phyloP scores from a whole-genome alignment of 352 stramenopile species.

The Nothophytophthora sp. region DNA sequence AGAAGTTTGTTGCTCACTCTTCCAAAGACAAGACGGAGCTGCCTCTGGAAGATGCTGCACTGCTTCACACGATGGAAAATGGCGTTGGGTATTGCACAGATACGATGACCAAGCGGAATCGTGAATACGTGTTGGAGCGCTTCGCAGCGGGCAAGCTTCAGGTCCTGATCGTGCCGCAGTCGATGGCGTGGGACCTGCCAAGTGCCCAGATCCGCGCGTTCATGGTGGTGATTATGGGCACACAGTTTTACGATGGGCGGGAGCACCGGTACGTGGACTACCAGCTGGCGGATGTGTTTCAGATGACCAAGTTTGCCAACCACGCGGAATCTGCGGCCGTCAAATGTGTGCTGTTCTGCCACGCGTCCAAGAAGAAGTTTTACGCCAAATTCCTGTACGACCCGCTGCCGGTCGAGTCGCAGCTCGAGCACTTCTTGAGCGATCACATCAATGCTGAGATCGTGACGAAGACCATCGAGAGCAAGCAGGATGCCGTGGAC shows the following conservation, averaged over 20 bases:
- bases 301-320: constrained; percentile 96
- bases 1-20: constrained; percentile 57
- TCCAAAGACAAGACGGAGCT: constrained; percentile 38
- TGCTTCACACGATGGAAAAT: constrained; percentile 93
- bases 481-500: constrained; percentile 99
- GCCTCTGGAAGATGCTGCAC: constrained; percentile 83
- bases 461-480: constrained; percentile 98
- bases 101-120: constrained; percentile 92
- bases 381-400: constrained; percentile 99
- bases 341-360: constrained; percentile 97
- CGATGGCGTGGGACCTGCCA: constrained; percentile 92
- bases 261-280: constrained; percentile 98
- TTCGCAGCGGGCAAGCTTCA: constrained; percentile 90
- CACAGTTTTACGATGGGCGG: constrained; percentile 97
- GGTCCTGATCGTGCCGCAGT: constrained; percentile 95
- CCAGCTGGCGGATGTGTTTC: constrained; percentile 95
- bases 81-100: constrained; percentile 97
- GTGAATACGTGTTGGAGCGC: constrained; percentile 85
- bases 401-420: constrained; percentile 98
- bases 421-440: constrained; percentile 98
- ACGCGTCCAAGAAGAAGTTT: constrained; percentile 98
- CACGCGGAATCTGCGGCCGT: constrained; percentile 44
- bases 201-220: constrained; percentile 79
- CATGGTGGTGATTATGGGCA: constrained; percentile 98
- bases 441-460: constrained; percentile 99